Percentiles rank a stretch among this genome's conserved stretches.
Evolutionary conservation across 2,329 filamentous ascomycete genomes (phyloP).

Genomic region (Acrocalymma vagum): DNA sequence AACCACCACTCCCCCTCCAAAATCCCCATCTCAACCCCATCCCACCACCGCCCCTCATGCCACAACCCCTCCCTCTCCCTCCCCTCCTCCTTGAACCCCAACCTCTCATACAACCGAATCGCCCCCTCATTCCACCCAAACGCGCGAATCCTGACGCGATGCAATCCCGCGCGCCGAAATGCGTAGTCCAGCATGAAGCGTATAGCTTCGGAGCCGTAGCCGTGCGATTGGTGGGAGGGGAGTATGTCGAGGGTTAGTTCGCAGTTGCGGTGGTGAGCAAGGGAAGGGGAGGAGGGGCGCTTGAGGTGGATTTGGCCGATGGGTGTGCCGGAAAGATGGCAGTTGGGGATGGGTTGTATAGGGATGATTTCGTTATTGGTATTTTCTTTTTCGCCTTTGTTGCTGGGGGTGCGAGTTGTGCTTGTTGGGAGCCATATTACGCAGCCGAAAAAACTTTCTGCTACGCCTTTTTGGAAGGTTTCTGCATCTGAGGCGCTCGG

Average conservation of each 20-base stretch:
- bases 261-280: conserved; percentile 52
- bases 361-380: neutral
- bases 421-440: conserved; percentile 36
- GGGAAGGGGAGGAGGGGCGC: neutral
- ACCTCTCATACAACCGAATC: conserved; percentile 51
- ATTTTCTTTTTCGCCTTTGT: neutral
- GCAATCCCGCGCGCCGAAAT: conserved; percentile 55
- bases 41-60: conserved; percentile 53
- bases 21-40: conserved; percentile 35
- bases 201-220: conserved; percentile 59
- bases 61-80: conserved; percentile 53
- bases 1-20: conserved; percentile 37
- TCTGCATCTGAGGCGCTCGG: conserved; percentile 19
- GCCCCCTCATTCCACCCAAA: conserved; percentile 56
- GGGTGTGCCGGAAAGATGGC: conserved; percentile 9
- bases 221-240: conserved; percentile 44
- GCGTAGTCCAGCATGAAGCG: conserved; percentile 58
- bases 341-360: too few species aligned
- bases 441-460: conserved; percentile 27
- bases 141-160: conserved; percentile 52
- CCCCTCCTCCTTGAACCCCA: conserved; percentile 58
- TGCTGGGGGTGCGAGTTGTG: neutral
- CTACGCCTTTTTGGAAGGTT: conserved; percentile 23
- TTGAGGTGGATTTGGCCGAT: conserved; percentile 28
- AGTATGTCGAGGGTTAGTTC: conserved; percentile 52